Conservation (phyloP, 2,329 filamentous ascomycete genomes). For the Penicillium verrucosum region DNA sequence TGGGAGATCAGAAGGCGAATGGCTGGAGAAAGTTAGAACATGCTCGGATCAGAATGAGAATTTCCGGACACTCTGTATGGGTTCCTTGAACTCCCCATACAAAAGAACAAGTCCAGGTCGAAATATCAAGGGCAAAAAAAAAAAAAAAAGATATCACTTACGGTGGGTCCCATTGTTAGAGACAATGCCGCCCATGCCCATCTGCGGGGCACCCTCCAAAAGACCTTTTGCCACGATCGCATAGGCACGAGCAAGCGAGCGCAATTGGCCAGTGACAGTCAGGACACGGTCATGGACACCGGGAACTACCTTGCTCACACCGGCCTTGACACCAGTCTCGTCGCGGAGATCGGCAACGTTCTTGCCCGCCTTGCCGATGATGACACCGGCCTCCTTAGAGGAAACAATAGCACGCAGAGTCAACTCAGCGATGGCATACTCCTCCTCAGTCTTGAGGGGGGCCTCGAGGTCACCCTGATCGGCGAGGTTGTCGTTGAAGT, state of each 20-base stretch:
- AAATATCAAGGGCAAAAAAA: not conserved
- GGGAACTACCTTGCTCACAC: constrained; percentile 97
- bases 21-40: constrained; percentile 53
- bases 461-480: constrained; percentile 69
- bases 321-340: constrained; percentile 95
- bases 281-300: constrained; percentile 96
- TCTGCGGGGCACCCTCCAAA: constrained; percentile 85
- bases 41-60: not conserved
- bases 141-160: constrained; percentile 53
- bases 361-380: constrained; percentile 98
- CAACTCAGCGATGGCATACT: constrained; percentile 88
- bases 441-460: constrained; percentile 88
- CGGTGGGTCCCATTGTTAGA: constrained; percentile 88
- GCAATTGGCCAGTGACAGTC: constrained; percentile 87
- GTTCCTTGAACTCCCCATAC: not conserved
- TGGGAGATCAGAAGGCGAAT: constrained; percentile 98
- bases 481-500: constrained; percentile 62
- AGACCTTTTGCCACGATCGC: constrained; percentile 87
- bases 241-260: constrained; percentile 87
- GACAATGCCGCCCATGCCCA: constrained; percentile 93
- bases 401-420: constrained; percentile 97
- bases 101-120: not conserved
- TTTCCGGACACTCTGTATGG: not conserved
- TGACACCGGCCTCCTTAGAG: constrained; percentile 97
- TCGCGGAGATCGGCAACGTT: constrained; percentile 96